phyloP scores from a whole-genome alignment of 140 eudicot genomes.

The Flaveria floridana region DNA sequence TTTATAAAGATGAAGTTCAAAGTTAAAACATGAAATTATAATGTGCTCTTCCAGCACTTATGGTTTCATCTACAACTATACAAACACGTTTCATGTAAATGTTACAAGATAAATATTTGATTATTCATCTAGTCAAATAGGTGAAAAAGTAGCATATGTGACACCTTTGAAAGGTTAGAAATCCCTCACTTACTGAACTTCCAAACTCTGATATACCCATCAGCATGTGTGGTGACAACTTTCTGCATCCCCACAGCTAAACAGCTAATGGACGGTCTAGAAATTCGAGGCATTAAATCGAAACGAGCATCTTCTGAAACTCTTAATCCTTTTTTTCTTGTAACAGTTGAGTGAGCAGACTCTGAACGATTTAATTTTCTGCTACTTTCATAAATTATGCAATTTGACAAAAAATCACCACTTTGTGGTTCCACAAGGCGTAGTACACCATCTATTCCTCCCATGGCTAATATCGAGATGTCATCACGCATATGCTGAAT shows the following conservation, averaged over 20 bases:
- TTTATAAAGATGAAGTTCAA: too few relatives aligned
- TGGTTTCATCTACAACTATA: not conserved
- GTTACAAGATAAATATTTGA: slow-evolving; percentile 7
- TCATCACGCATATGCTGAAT: slow-evolving; percentile 62
- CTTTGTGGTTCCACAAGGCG: slow-evolving; percentile 61
- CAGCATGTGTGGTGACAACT: slow-evolving; percentile 67
- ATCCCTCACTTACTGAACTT: slow-evolving; percentile 41
- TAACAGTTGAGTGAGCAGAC: slow-evolving; percentile 28
- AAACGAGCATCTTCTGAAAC: slow-evolving; percentile 56
- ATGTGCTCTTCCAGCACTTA: not conserved
- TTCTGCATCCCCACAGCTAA: slow-evolving; percentile 88
- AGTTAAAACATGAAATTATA: not conserved
- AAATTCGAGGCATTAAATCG: slow-evolving; percentile 53
- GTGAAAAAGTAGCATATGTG: not conserved
- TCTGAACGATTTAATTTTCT: slow-evolving; percentile 27
- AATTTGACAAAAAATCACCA: slow-evolving; percentile 59
- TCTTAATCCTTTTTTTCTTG: slow-evolving; percentile 53
- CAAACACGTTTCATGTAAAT: not conserved
- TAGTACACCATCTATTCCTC: slow-evolving; percentile 84
- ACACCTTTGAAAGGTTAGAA: not conserved
- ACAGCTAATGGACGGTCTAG: slow-evolving; percentile 63
- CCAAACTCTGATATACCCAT: slow-evolving; percentile 70
- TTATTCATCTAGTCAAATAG: not conserved
- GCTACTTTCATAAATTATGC: slow-evolving; percentile 48
- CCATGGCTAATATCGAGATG: slow-evolving; percentile 54